Evolutionary conservation across 495 filamentous ascomycete species (phyloP).

Genomic region (Pseudevernia furfuracea): DNA sequence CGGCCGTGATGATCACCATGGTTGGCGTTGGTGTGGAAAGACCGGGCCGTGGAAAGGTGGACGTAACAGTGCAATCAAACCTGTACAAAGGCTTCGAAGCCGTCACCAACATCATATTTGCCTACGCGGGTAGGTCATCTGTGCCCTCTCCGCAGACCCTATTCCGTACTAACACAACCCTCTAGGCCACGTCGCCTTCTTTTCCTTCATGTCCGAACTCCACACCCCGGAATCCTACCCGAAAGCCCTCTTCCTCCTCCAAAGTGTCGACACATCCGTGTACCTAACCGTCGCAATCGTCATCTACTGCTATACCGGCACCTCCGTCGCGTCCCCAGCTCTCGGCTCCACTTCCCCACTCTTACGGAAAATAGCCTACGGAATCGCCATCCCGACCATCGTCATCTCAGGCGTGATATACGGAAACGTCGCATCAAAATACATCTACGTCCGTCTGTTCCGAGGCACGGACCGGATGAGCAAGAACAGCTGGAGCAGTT

Average conservation of each 20-base stretch:
- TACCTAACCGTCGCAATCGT: conserved; percentile 43
- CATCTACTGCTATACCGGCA: conserved; percentile 69
- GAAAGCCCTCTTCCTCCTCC: conserved; percentile 59
- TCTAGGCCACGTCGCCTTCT: conserved; percentile 64
- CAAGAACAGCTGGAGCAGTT: conserved; percentile 45
- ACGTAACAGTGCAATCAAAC: conserved; percentile 14
- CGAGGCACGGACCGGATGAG: conserved; percentile 49
- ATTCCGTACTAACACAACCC: conserved; percentile 6
- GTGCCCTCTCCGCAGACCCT: no score
- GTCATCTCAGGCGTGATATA: conserved; percentile 59
- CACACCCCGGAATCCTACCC: conserved; percentile 57
- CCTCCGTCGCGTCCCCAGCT: conserved; percentile 58
- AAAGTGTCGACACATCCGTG: conserved; percentile 55
- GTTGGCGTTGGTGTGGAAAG: conserved; percentile 50
- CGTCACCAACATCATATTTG: conserved; percentile 44
- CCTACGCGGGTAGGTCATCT: conserved; percentile 35
- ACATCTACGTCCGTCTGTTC: conserved; percentile 58
- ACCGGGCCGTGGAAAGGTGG: conserved; percentile 25
- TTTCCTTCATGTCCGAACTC: conserved; percentile 73
- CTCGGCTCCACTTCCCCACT: conserved; percentile 54
- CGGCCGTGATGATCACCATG: conserved; percentile 60
- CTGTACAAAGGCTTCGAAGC: conserved; percentile 35
- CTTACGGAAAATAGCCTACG: conserved; percentile 67
- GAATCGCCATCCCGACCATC: conserved; percentile 67
- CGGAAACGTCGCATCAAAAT: conserved; percentile 54